Conservation (phyloP, 768 basidiomycete species). For the Daedaleopsis sinensis region DNA sequence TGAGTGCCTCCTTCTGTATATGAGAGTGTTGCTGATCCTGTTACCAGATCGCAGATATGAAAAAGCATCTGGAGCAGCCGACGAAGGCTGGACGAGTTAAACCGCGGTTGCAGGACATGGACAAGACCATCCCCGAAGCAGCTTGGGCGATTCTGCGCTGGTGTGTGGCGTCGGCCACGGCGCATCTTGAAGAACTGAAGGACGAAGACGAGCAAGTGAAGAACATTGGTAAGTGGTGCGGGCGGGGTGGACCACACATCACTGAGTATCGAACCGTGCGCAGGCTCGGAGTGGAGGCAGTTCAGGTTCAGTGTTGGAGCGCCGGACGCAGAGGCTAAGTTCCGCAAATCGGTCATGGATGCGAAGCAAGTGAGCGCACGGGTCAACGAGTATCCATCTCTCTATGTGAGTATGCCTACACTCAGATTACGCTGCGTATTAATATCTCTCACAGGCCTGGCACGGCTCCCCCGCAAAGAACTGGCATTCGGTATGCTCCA, state of each 20-base stretch:
- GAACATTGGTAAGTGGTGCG: slow-evolving; percentile 46
- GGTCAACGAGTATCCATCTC: slow-evolving; percentile 44
- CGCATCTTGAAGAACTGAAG: slow-evolving; percentile 66
- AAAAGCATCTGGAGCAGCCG: slow-evolving; percentile 55
- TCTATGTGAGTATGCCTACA: slow-evolving; percentile 30
- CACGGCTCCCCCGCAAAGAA: slow-evolving; percentile 68
- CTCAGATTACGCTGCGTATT: neutral
- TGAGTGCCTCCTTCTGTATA: slow-evolving; percentile 27
- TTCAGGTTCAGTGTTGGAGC: slow-evolving; percentile 73
- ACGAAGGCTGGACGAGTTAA: slow-evolving; percentile 52
- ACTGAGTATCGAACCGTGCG: neutral
- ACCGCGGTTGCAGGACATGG: slow-evolving; percentile 56
- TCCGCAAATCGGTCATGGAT: slow-evolving; percentile 45
- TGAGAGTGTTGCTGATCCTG: neutral
- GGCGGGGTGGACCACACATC: neutral
- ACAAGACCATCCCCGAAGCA: slow-evolving; percentile 51
- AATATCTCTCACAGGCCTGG: slow-evolving; percentile 50
- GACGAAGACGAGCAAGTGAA: slow-evolving; percentile 55
- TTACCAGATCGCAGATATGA: slow-evolving; percentile 57
- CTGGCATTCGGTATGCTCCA: slow-evolving; percentile 63
- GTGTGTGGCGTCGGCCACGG: slow-evolving; percentile 75
- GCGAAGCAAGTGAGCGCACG: slow-evolving; percentile 44
- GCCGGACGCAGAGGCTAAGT: slow-evolving; percentile 72
- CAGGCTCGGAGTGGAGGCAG: slow-evolving; percentile 57
- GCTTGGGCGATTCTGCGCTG: slow-evolving; percentile 71